Conservation (phyloP, 2,329 filamentous ascomycete genomes). For the Talaromyces sp. region DNA sequence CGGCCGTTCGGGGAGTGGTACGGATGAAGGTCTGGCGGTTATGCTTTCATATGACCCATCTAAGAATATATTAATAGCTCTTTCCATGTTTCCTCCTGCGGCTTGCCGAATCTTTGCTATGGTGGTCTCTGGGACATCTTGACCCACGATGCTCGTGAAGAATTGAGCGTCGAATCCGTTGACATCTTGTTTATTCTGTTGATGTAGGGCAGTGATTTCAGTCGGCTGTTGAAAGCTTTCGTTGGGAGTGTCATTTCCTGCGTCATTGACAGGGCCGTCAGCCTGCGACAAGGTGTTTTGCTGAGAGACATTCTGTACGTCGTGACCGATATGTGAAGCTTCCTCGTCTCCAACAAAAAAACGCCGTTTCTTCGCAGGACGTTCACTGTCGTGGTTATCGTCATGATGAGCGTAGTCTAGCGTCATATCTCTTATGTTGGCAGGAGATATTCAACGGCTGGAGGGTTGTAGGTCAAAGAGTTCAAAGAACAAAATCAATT, state of each 20-base stretch:
- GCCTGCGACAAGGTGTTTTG: not conserved
- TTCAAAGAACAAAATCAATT: slow-evolving; percentile 13
- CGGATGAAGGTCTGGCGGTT: not conserved
- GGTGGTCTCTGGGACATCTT: slow-evolving; percentile 41
- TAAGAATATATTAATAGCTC: slow-evolving; percentile 60
- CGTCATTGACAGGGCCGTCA: not conserved
- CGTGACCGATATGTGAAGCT: slow-evolving; percentile 17
- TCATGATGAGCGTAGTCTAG: slow-evolving; percentile 20
- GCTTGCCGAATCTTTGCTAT: slow-evolving; percentile 46
- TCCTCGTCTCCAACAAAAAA: slow-evolving; percentile 54
- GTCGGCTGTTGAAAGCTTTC: not conserved
- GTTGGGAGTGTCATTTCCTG: not conserved
- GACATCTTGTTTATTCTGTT: not conserved
- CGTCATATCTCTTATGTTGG: slow-evolving; percentile 35
- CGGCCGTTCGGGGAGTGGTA: not conserved
- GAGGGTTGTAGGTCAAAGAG: not conserved
- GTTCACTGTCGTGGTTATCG: slow-evolving; percentile 35
- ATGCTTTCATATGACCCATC: slow-evolving; percentile 57
- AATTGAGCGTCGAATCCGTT: slow-evolving; percentile 50
- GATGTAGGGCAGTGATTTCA: not conserved
- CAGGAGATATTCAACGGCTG: not conserved
- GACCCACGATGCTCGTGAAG: slow-evolving; percentile 56
- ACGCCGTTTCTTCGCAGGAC: slow-evolving; percentile 57
- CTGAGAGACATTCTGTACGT: slow-evolving; percentile 2
- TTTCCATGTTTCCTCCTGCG: slow-evolving; percentile 52